phyloP scores from a whole-genome alignment of 192 early-diverging fungal genomes.

The Coemansia sp. region DNA sequence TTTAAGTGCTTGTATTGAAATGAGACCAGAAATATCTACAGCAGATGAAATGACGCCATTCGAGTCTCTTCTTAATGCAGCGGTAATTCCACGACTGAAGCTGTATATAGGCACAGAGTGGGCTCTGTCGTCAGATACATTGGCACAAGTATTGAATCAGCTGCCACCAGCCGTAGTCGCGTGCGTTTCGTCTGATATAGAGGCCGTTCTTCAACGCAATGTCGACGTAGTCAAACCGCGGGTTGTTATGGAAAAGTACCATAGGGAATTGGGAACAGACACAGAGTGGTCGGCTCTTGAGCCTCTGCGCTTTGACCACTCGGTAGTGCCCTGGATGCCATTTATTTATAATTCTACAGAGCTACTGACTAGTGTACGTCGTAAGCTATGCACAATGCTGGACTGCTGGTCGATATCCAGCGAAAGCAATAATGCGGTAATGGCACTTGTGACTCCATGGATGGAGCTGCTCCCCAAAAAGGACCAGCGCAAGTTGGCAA shows the following conservation, averaged over 20 bases:
- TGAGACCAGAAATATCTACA: not conserved
- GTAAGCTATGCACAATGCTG: slow-evolving; percentile 44
- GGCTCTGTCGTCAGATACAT: slow-evolving; percentile 32
- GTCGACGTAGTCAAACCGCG: slow-evolving; percentile 28
- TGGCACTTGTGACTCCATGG: slow-evolving; percentile 31
- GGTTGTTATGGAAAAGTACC: slow-evolving; percentile 11
- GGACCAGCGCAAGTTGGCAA: slow-evolving; percentile 21
- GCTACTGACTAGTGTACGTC: slow-evolving; percentile 28
- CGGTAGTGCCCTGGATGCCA: slow-evolving; percentile 45
- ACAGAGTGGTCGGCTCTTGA: slow-evolving; percentile 2
- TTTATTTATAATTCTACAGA: slow-evolving; percentile 31
- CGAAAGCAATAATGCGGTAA: slow-evolving; percentile 22
- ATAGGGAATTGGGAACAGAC: not conserved
- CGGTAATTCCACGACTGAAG: slow-evolving; percentile 32
- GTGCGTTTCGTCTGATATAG: slow-evolving; percentile 15
- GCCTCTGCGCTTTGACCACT: slow-evolving; percentile 25
- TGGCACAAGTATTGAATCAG: slow-evolving; percentile 11
- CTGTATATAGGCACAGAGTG: slow-evolving; percentile 36
- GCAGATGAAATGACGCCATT: slow-evolving; percentile 27
- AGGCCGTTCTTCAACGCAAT: slow-evolving; percentile 18
- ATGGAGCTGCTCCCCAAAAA: slow-evolving; percentile 29
- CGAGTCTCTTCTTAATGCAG: slow-evolving; percentile 33
- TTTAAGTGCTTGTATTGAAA: slow-evolving; percentile 11
- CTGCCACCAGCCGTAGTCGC: slow-evolving; percentile 18
- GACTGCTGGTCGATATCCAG: slow-evolving; percentile 33